Evolutionary conservation across 2,329 filamentous ascomycete genomes (phyloP).

Genomic region (Fusarium gaditjirri): DNA sequence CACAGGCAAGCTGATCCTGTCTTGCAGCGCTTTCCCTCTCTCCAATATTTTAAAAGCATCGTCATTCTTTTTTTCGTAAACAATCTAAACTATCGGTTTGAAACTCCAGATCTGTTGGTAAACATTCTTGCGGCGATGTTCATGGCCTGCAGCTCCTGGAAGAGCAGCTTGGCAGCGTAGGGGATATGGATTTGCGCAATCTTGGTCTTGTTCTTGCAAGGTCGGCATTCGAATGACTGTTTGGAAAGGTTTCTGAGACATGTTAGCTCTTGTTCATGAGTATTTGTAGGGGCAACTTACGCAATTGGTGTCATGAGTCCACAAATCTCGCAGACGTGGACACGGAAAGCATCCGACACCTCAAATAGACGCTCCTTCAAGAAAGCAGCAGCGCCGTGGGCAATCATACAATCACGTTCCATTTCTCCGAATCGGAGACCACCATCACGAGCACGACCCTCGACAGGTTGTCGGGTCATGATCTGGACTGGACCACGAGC

Average conservation of each 20-base stretch:
- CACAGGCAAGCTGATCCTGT: constrained; percentile 21
- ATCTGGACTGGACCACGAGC: constrained; percentile 97
- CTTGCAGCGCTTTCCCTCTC: constrained; percentile 11
- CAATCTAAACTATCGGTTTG: constrained; percentile 66
- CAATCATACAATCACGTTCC: constrained; percentile 99
- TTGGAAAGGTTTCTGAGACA: constrained; percentile 84
- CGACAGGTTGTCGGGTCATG: constrained; percentile 94
- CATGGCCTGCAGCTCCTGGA: constrained; percentile 98
- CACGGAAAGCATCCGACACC: constrained; percentile 96
- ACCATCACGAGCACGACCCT: constrained; percentile 97
- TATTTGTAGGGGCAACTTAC: constrained; percentile 68
- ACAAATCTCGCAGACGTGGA: constrained; percentile 98
- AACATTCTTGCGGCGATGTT: constrained; percentile 99
- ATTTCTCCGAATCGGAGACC: constrained; percentile 99
- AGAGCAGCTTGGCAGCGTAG: constrained; percentile 96
- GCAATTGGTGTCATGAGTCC: constrained; percentile 99
- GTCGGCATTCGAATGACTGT: constrained; percentile 94
- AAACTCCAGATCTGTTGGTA: constrained; percentile 82
- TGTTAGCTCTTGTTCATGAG: constrained; percentile 48
- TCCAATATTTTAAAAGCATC: constrained; percentile 18
- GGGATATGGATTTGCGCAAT: constrained; percentile 98
- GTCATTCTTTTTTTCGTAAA: constrained; percentile 17
- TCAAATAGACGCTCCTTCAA: constrained; percentile 97
- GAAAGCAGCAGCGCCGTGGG: constrained; percentile 97
- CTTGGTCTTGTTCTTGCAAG: constrained; percentile 99